Conservation (phyloP, 495 filamentous ascomycete genomes). For the Talaromyces proteolyticus region DNA sequence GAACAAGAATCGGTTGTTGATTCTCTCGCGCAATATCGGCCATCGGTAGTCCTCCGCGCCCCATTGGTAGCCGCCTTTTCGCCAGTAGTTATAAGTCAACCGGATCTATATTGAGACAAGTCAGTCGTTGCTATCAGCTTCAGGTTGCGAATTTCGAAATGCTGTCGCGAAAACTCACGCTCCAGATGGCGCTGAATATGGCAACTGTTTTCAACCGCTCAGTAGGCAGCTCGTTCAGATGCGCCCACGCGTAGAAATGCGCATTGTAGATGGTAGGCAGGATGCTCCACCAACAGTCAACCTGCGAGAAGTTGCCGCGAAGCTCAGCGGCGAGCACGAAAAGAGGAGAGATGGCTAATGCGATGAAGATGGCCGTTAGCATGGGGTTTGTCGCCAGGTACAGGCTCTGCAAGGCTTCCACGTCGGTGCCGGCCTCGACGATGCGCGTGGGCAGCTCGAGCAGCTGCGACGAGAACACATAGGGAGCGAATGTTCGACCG, state of each 20-base stretch:
- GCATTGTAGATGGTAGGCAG: constrained; percentile 81
- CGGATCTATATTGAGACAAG: constrained; percentile 39
- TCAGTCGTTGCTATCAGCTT: neutral
- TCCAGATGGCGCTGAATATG: constrained; percentile 70
- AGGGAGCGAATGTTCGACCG: constrained; percentile 58
- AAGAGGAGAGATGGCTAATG: constrained; percentile 57
- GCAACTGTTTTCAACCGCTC: constrained; percentile 67
- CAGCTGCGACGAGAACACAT: constrained; percentile 66
- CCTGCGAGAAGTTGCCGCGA: constrained; percentile 89
- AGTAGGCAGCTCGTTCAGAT: constrained; percentile 65
- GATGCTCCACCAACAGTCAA: constrained; percentile 88
- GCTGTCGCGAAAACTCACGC: constrained; percentile 62
- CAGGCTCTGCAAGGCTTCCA: constrained; percentile 51
- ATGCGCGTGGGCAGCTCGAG: constrained; percentile 61
- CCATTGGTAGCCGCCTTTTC: constrained; percentile 83
- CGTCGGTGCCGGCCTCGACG: constrained; percentile 47
- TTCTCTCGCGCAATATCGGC: constrained; percentile 47
- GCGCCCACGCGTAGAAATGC: constrained; percentile 81
- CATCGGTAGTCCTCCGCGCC: constrained; percentile 95
- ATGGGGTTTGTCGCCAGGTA: constrained; percentile 89
- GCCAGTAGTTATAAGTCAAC: constrained; percentile 95
- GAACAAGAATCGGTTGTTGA: constrained; percentile 53
- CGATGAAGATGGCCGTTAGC: constrained; percentile 66
- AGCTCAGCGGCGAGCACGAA: constrained; percentile 73
- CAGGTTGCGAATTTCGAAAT: too few species aligned